Evolutionary conservation across 192 early-diverging fungal species (phyloP).

Genomic region (Mortierella hygrophila): DNA sequence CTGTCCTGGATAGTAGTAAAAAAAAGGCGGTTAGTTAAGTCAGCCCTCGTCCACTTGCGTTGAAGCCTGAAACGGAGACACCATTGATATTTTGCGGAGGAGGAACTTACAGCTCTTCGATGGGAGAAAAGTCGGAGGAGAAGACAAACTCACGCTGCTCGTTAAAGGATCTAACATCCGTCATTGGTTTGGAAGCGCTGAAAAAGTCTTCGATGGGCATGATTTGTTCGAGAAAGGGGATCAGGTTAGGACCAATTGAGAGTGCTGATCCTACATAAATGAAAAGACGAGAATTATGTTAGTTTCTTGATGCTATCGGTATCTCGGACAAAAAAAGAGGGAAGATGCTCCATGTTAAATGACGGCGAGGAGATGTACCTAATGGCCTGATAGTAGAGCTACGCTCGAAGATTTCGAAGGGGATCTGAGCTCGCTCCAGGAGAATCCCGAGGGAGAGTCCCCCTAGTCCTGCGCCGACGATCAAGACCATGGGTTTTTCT

Average conservation of each 20-base stretch:
- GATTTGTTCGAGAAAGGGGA: slow-evolving; percentile 13
- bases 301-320: too few relatives aligned
- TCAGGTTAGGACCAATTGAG: neutral
- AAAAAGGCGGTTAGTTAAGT: neutral
- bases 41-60: too few relatives aligned
- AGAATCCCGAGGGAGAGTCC: neutral
- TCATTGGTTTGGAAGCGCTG: neutral
- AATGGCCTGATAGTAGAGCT: neutral
- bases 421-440: neutral
- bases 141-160: neutral
- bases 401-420: neutral
- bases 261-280: neutral
- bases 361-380: neutral
- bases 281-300: neutral
- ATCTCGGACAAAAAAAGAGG: too few relatives aligned
- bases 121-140: neutral
- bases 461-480: neutral
- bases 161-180: neutral
- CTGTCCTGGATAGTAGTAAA: neutral
- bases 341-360: neutral
- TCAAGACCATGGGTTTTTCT: neutral
- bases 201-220: slow-evolving; percentile 14
- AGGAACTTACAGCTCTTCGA: neutral
- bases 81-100: neutral
- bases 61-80: neutral